phyloP scores from a whole-genome alignment of 768 basidiomycete genomes.

The Amanita polypyramis region DNA sequence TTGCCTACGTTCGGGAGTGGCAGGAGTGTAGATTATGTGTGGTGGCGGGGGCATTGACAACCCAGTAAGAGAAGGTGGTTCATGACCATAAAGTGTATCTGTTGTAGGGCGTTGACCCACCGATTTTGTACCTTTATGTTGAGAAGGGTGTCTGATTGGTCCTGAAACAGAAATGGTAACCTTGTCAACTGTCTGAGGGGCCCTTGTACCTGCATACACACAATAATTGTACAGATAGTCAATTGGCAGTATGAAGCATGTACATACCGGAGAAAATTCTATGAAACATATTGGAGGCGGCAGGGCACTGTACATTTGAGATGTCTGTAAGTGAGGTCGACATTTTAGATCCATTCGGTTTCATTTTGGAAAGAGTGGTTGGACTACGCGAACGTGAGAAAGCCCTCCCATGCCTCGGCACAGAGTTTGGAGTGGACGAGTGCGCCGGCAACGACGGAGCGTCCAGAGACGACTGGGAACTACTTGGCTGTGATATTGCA shows the following conservation, averaged over 20 bases:
- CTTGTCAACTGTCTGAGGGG: neutral
- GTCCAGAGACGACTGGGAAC: constrained; percentile 16
- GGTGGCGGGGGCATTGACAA: constrained; percentile 11
- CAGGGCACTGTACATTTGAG: constrained; percentile 5
- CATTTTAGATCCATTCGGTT: constrained; percentile 18
- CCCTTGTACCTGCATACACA: neutral
- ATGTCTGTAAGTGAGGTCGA: neutral
- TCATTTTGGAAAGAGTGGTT: constrained; percentile 16
- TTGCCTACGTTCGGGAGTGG: constrained; percentile 16
- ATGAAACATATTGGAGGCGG: constrained; percentile 20
- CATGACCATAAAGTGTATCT: constrained; percentile 1
- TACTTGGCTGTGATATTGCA: constrained; percentile 22
- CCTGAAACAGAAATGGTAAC: constrained; percentile 18
- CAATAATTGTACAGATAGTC: neutral
- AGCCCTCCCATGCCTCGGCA: constrained; percentile 20
- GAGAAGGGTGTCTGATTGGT: constrained; percentile 19
- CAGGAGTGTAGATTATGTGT: constrained; percentile 22
- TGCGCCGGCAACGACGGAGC: constrained; percentile 10
- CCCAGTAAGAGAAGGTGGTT: constrained; percentile 2
- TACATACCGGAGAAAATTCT: constrained; percentile 22
- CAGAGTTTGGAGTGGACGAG: constrained; percentile 12
- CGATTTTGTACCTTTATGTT: constrained; percentile 17
- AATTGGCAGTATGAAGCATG: neutral
- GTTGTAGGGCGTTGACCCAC: constrained; percentile 1
- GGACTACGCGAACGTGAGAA: constrained; percentile 22